phyloP scores from a whole-genome alignment of 2,329 filamentous ascomycete genomes.

The Teratosphaeria viscida region DNA sequence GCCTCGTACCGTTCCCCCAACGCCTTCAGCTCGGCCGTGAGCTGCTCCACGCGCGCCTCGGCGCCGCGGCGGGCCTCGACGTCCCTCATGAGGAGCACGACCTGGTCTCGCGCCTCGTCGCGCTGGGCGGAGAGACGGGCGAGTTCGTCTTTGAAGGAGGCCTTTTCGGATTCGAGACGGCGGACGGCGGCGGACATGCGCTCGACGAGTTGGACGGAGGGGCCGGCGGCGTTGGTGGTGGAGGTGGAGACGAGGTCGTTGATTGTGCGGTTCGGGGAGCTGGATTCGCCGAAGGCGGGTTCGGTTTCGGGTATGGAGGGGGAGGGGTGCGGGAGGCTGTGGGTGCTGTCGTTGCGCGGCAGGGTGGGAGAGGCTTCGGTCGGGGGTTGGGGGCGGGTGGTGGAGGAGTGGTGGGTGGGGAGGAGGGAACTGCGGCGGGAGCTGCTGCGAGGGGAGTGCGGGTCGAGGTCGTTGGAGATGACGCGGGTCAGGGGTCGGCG shows the following conservation, averaged over 20 bases:
- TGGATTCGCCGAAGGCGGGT: constrained; percentile 40
- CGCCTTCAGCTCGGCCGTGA: constrained; percentile 58
- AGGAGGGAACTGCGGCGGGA: too few relatives aligned
- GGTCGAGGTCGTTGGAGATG: too few relatives aligned
- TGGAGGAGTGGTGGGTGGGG: too few relatives aligned
- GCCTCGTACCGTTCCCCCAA: constrained; percentile 76
- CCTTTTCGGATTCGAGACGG: constrained; percentile 82
- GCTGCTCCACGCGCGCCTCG: constrained; percentile 46
- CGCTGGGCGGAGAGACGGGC: constrained; percentile 69
- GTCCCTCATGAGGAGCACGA: constrained; percentile 83
- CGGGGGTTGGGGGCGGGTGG: too few relatives aligned
- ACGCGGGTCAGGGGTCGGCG: too few relatives aligned
- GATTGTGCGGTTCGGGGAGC: constrained; percentile 43
- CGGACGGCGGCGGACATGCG: constrained; percentile 90
- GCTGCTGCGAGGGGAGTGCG: too few relatives aligned
- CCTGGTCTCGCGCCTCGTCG: constrained; percentile 83
- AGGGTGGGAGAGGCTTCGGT: too few relatives aligned
- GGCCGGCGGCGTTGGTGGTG: constrained; percentile 73
- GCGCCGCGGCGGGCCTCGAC: constrained; percentile 58
- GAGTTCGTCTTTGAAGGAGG: constrained; percentile 78
- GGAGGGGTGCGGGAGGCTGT: constrained; percentile 20
- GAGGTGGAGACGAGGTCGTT: constrained; percentile 37
- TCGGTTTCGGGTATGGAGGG: constrained; percentile 45
- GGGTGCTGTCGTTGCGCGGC: neutral
- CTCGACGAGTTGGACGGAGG: constrained; percentile 89